Conservation (phyloP, 495 filamentous ascomycete species). For the Daldinia bambusicola region DNA sequence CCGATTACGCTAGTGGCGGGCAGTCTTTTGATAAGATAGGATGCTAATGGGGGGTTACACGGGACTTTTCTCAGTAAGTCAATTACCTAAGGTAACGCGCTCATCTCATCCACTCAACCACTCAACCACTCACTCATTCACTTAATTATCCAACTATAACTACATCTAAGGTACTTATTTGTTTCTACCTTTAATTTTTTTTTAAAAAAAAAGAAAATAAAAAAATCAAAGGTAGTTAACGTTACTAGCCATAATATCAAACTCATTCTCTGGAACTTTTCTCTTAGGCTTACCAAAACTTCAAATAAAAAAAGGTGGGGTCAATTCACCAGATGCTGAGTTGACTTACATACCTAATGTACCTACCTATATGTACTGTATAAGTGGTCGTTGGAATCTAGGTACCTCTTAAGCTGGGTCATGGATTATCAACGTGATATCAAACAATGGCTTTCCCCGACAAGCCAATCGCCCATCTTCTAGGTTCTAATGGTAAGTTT, state of each 20-base stretch:
- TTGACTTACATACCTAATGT: neutral
- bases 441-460: slow-evolving; percentile 52
- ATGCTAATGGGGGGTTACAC: neutral
- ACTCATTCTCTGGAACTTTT: neutral
- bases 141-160: no score
- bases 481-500: slow-evolving; percentile 57
- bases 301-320: neutral
- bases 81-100: neutral
- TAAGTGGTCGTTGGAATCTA: slow-evolving; percentile 16
- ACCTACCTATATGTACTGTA: no score
- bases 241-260: no score
- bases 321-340: slow-evolving; percentile 5
- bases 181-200: no score
- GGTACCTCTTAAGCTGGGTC: slow-evolving; percentile 11
- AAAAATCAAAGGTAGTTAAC: no score
- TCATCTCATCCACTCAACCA: neutral
- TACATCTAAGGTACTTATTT: no score
- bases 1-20: neutral
- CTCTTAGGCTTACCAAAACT: neutral
- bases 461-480: slow-evolving; percentile 55
- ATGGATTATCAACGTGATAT: slow-evolving; percentile 36
- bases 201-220: no score
- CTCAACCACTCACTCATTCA: neutral
- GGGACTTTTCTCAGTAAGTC: neutral
- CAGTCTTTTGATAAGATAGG: neutral